A percentile compares a stretch with the other conserved stretches of the same genome.
phyloP scores from a whole-genome alignment of 176 grass and related monocot species.

The Typha latifolia region DNA sequence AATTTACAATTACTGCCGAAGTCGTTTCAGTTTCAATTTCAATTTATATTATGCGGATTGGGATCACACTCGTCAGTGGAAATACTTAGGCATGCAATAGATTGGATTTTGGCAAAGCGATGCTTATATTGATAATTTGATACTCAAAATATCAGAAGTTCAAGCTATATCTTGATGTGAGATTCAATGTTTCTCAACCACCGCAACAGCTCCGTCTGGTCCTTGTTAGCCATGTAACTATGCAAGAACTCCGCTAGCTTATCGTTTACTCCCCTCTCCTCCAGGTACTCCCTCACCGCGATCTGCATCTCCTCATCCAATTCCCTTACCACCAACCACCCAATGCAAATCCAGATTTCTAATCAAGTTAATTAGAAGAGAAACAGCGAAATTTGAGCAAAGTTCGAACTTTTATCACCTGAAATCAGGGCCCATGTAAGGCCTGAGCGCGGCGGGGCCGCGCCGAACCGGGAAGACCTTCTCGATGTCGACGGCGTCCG shows the following conservation, averaged over 20 bases:
- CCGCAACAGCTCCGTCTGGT: constrained; percentile 48
- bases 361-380: neutral
- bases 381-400: neutral
- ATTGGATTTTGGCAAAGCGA: too few species aligned
- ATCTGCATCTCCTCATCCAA: constrained; percentile 81
- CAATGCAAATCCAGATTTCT: neutral
- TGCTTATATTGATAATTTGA: too few species aligned
- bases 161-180: constrained; percentile 30
- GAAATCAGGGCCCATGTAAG: constrained; percentile 47
- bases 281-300: constrained; percentile 43
- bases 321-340: constrained; percentile 27
- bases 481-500: constrained; percentile 59
- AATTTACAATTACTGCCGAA: too few species aligned
- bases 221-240: constrained; percentile 53
- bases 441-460: constrained; percentile 14
- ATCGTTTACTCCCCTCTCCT: constrained; percentile 67
- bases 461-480: constrained; percentile 43
- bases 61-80: too few species aligned
- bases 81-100: too few species aligned
- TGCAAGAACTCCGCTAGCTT: constrained; percentile 65
- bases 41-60: too few species aligned
- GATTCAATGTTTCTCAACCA: constrained; percentile 52
- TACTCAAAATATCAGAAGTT: too few species aligned
- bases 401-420: constrained; percentile 34
- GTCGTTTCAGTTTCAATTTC: too few species aligned